These are phyloP conservation scores for Nitzschia putrida DNA, from an alignment of 108 stramenopile species.

Conservation along the genomic window DNA sequence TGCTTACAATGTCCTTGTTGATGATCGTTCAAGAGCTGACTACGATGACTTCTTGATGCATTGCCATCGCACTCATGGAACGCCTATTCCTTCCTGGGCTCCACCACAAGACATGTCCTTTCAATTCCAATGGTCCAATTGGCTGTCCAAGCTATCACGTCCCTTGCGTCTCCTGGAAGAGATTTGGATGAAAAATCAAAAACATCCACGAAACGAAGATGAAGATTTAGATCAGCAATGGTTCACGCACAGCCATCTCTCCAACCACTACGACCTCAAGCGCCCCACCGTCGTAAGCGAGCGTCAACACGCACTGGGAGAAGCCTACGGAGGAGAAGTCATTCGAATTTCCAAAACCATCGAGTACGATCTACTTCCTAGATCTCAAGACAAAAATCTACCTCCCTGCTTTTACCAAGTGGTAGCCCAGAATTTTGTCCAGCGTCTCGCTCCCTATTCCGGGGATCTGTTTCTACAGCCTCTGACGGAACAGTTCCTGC, in stretches of 20 bases:
- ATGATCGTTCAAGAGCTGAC: conserved; percentile 46
- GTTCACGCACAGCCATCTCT: background rate
- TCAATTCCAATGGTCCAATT: too few species aligned
- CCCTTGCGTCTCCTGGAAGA: background rate
- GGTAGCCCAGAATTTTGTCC: conserved; percentile 56
- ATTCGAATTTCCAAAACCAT: conserved; percentile 44
- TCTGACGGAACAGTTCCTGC: conserved; percentile 59
- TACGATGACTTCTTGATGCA: conserved; percentile 58
- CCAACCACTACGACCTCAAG: conserved; percentile 11
- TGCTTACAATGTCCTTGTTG: conserved; percentile 68
- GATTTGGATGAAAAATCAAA: too few species aligned
- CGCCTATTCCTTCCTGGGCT: background rate
- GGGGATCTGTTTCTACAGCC: conserved; percentile 49
- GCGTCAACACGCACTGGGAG: conserved; percentile 28
- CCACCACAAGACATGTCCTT: too few species aligned
- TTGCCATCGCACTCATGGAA: conserved; percentile 43
- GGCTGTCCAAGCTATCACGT: background rate
- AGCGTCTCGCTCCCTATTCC: conserved; percentile 50
- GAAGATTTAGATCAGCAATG: too few species aligned
- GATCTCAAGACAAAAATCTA: background rate
- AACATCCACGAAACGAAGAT: too few species aligned
- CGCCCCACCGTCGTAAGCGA: too few species aligned
- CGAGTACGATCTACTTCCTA: conserved; percentile 35
- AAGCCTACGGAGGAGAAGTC: conserved; percentile 27
- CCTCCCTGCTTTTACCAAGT: conserved; percentile 30